Evolutionary conservation across 257 asterid species (phyloP).

Genomic region (Asclepias syriaca): DNA sequence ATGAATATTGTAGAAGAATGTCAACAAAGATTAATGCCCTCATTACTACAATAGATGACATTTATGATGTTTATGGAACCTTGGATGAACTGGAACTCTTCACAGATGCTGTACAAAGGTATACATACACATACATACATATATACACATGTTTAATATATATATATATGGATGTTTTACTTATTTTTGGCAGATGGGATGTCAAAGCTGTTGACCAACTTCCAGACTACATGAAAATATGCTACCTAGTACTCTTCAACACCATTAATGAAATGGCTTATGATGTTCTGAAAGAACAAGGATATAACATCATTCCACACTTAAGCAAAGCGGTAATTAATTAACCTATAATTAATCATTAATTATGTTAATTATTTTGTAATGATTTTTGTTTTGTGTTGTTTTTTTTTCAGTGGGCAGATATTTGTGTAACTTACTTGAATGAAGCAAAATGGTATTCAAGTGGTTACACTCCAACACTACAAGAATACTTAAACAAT

Average conservation of each 20-base stretch:
- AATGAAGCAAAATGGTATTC: conserved; percentile 23
- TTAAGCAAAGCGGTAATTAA: conserved; percentile 17
- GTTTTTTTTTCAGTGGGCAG: conserved; percentile 21
- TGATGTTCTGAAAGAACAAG: conserved; percentile 17
- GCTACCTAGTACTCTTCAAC: conserved; percentile 19
- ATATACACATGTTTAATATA: too few relatives aligned
- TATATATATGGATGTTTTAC: too few relatives aligned
- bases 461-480: conserved; percentile 15
- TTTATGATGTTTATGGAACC: conserved; percentile 24
- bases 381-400: too few relatives aligned
- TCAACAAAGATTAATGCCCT: conserved; percentile 10
- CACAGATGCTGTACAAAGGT: conserved; percentile 17
- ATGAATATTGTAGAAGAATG: conserved; percentile 14
- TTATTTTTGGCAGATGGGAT: conserved; percentile 22
- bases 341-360: too few relatives aligned
- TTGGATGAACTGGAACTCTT: conserved; percentile 15
- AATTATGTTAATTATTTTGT: too few relatives aligned
- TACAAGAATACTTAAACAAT: conserved; percentile 22
- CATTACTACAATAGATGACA: conserved; percentile 11
- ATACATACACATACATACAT: too few relatives aligned
- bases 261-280: conserved; percentile 21
- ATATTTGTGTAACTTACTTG: conserved; percentile 11
- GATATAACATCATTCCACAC: conserved; percentile 6
- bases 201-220: conserved; percentile 16
- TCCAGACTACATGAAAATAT: conserved; percentile 27